Evolutionary conservation across 345 rosid genomes (phyloP).

Genomic region (Murraya paniculata): DNA sequence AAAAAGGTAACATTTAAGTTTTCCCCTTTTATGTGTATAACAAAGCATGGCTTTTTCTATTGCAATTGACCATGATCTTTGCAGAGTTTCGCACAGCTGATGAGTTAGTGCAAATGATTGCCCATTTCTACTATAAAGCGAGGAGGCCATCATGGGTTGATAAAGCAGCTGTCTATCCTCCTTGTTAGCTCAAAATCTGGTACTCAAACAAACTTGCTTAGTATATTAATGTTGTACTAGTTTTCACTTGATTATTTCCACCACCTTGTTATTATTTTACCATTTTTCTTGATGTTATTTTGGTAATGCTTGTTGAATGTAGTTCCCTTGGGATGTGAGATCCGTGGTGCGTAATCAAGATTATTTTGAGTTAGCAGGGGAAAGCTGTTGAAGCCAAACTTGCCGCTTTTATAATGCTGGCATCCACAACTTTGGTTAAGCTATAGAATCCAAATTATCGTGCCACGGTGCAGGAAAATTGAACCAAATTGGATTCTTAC

Average conservation of each 20-base stretch:
- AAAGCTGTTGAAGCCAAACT: background rate
- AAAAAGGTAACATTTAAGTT: conserved; percentile 53
- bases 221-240: background rate
- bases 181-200: conserved; percentile 24
- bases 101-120: conserved; percentile 87
- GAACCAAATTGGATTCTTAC: background rate
- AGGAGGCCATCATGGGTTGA: conserved; percentile 75
- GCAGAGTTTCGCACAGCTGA: conserved; percentile 73
- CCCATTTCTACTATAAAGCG: conserved; percentile 89
- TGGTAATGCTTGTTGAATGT: background rate
- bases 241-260: background rate
- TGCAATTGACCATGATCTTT: conserved; percentile 19
- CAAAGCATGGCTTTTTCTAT: background rate
- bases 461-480: background rate
- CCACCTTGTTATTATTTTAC: background rate
- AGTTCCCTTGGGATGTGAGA: background rate
- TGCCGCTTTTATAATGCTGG: background rate
- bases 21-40: background rate
- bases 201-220: background rate
- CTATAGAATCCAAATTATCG: background rate
- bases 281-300: background rate
- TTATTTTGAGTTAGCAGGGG: background rate
- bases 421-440: background rate
- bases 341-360: background rate
- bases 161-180: conserved; percentile 32